Base-by-base conservation (phyloP, 345 rosid species). In the Gossypium raimondii region DNA sequence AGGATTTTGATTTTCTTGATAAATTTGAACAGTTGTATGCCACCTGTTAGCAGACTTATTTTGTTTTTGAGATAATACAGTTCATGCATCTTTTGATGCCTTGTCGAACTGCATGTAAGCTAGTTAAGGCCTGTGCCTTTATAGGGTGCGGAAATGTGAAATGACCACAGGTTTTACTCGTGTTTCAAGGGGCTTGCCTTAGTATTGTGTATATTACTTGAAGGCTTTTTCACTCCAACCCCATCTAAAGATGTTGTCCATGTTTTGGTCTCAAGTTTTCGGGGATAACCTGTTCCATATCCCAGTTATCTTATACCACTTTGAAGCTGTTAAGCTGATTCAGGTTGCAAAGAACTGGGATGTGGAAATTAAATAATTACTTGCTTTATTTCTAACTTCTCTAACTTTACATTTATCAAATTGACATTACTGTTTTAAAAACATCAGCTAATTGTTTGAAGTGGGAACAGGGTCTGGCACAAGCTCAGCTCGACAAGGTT, bases 401-500 rank as follows among this genome's bases (percentile, higher is more conserved):
- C 11, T 44, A 43, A 20, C 22, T 45, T 47, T 18, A 11, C 55
- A 11, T 20, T 29, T 16, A 56, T 48, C 57, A 72, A 66, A 68
- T 63, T 34, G 52, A 24, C 45, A 52, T 58, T 24, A 67, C 71
- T 51, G n/a, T 43, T 66, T 34, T 50, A 47, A 69, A 52, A 69
- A 69, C 34, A 41, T 27, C 61, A 43, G 16, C 52, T 79, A 55
- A 78, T 24, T 34, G 44, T 78, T 64, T 76, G 74, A 63, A 61
- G 27, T 68, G 78, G 48, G 50, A 75, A 72, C 89, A 86, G 92
- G 87, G 73, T 77, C 81, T 14, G 78, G 87, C 72, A 59, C 81
- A 65, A 82, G 76, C 79, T 73, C 93, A 9, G 78, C 79, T 60
- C 75, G 84, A 20, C 88, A 87, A 62, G 84, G 86, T 80, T 78